Evolutionary conservation across 305 asterid species (phyloP).

Genomic region (Galium porrigens): DNA sequence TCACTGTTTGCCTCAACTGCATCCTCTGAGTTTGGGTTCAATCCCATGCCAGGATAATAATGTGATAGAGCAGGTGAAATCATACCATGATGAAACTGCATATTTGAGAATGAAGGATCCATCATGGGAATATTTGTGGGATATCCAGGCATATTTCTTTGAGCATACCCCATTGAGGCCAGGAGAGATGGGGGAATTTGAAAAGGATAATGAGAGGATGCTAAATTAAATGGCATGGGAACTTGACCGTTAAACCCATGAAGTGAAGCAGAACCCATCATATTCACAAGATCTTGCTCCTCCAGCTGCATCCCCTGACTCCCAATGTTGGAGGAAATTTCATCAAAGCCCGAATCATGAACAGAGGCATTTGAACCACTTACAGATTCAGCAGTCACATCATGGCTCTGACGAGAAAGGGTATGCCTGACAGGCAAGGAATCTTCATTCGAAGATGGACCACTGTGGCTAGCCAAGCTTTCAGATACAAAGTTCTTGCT

Average conservation of each 20-base stretch:
- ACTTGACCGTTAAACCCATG: slow-evolving; percentile 63
- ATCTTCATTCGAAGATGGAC: slow-evolving; percentile 36
- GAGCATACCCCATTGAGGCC: slow-evolving; percentile 66
- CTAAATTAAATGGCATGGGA: slow-evolving; percentile 49
- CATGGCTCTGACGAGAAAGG: slow-evolving; percentile 40
- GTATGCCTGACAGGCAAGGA: slow-evolving; percentile 30
- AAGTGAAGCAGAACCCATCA: slow-evolving; percentile 80
- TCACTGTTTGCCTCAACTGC: slow-evolving; percentile 43
- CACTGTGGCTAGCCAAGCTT: slow-evolving; percentile 35
- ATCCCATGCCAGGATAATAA: slow-evolving; percentile 47
- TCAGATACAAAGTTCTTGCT: slow-evolving; percentile 44
- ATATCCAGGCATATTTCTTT: slow-evolving; percentile 54
- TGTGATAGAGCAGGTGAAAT: slow-evolving; percentile 50
- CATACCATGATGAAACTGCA: slow-evolving; percentile 63
- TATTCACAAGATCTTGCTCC: slow-evolving; percentile 78
- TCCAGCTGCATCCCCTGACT: slow-evolving; percentile 54
- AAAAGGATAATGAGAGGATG: slow-evolving; percentile 55
- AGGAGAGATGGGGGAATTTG: slow-evolving; percentile 68
- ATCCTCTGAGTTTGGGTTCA: slow-evolving; percentile 41
- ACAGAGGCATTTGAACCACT: slow-evolving; percentile 37
- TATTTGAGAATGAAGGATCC: slow-evolving; percentile 50
- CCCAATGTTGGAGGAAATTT: slow-evolving; percentile 39
- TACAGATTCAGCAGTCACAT: slow-evolving; percentile 37
- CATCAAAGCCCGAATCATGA: slow-evolving; percentile 38
- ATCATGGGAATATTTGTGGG: slow-evolving; percentile 54